Evolutionary conservation across 345 rosid species (phyloP).

Genomic region (Eucalyptus caleyi): DNA sequence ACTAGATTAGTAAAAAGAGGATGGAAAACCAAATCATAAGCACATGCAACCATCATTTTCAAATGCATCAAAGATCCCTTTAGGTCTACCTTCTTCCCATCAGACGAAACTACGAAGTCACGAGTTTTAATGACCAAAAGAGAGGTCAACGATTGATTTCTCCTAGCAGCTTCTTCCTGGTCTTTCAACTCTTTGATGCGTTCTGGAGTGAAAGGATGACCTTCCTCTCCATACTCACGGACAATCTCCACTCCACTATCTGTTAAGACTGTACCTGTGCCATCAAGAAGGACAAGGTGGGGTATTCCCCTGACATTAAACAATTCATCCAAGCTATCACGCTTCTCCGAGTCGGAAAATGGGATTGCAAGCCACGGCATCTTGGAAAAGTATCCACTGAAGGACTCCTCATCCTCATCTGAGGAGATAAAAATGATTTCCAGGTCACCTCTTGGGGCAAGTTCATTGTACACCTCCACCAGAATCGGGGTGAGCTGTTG

Average conservation of each 20-base stretch:
- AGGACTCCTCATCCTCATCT: constrained; percentile 45
- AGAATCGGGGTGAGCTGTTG: constrained; percentile 46
- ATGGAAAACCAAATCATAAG: neutral
- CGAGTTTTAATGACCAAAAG: constrained; percentile 40
- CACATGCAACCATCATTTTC: neutral
- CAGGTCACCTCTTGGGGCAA: constrained; percentile 31
- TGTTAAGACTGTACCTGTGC: constrained; percentile 31
- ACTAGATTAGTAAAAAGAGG: neutral
- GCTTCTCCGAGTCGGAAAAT: constrained; percentile 43
- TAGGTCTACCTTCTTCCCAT: constrained; percentile 36
- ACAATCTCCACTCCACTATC: constrained; percentile 41
- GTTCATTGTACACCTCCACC: constrained; percentile 38
- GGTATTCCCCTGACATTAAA: constrained; percentile 68
- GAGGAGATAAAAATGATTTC: constrained; percentile 53
- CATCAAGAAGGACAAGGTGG: constrained; percentile 54
- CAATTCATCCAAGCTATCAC: constrained; percentile 27
- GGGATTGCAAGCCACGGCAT: constrained; percentile 95
- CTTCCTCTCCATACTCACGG: constrained; percentile 51
- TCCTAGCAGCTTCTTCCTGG: constrained; percentile 42
- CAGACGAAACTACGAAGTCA: constrained; percentile 40
- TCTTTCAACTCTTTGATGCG: constrained; percentile 51
- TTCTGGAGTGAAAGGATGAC: constrained; percentile 52
- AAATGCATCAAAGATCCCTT: neutral
- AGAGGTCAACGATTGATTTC: constrained; percentile 45
- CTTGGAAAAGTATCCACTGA: constrained; percentile 41